Evolutionary conservation across 1,139 yeast genomes (phyloP), one percentile per base, ranked within the genome.

Genomic region (Taphrina flavorubra): DNA sequence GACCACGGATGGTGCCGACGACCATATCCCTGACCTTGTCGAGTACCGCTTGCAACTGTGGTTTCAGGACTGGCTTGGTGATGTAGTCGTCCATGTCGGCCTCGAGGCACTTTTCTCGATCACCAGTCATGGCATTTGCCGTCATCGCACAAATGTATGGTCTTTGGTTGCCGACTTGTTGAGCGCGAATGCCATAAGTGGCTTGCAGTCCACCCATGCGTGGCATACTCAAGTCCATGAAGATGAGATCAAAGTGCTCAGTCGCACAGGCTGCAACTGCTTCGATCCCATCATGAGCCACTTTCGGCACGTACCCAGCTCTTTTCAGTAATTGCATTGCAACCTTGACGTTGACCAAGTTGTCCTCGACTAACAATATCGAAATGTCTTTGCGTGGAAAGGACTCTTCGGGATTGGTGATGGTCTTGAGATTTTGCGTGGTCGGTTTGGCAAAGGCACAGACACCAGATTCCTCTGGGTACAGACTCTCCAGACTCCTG

Each of bases 51-150:
- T 34, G 34, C 36, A 65, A 18, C 14, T 57, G 25, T 8, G 68
- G 68, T 37, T 56, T n/a, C 57, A 65, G 47, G 40, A 59, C 57
- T 0, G 99, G 99, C 75, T 92, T 92, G 2, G 97, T 85, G 74
- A 92, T 81, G 77, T 92, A 92, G 20, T 95, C 94, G 73, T 87
- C 82, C 97, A 92, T 92, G 6, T 98, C 98, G 37, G 88, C 86
- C 36, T 84, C 88, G 65, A 90, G 76, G 78, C 98, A 92, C 71
- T 87, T 96, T 73, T 87, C 87, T 65, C 89, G 90, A 75, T 92
- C 92, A 66, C 94, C 88, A 72, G 89, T 90, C 78, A 92, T 97
- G 0, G 97, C 97, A 81, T 89, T 92, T 0, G 98, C 98, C 0
- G 97, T 92, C 70, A 92, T 84, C 0, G 97, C 98, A 61, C 92